A percentile compares a stretch with the other conserved stretches of the same genome.
Conservation (phyloP, 495 filamentous ascomycete genomes). For the Penicillium ochrochloron region DNA sequence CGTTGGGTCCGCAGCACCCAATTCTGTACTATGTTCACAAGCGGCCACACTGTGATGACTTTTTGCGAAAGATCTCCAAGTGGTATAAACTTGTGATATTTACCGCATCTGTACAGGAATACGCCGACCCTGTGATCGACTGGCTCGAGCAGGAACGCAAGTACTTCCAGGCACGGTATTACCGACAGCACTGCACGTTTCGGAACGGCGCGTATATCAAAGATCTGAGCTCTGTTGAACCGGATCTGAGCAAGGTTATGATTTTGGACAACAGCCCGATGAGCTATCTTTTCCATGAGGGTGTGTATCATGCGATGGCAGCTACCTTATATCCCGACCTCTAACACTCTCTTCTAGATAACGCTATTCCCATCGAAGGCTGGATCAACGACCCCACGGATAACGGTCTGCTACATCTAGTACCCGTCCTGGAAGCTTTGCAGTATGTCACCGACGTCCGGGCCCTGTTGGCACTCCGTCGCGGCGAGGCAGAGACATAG, state of each 20-base stretch:
- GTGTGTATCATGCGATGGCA: conserved; percentile 46
- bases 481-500: conserved; percentile 70
- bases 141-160: conserved; percentile 97
- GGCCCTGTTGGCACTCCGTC: conserved; percentile 81
- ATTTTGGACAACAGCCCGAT: conserved; percentile 97
- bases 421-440: conserved; percentile 92
- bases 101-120: conserved; percentile 96
- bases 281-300: conserved; percentile 99
- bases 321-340: background rate
- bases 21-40: conserved; percentile 99
- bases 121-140: conserved; percentile 98
- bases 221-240: conserved; percentile 93
- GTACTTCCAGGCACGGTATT: conserved; percentile 90
- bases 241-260: conserved; percentile 95
- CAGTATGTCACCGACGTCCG: conserved; percentile 96
- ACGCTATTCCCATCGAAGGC: conserved; percentile 43
- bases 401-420: conserved; percentile 87
- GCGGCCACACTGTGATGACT: conserved; percentile 94
- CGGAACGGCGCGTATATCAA: conserved; percentile 97
- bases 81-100: conserved; percentile 99
- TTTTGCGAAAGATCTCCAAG: conserved; percentile 89
- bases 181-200: conserved; percentile 94
- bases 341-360: conserved; percentile 31
- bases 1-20: conserved; percentile 84
- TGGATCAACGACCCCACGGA: conserved; percentile 60